phyloP scores from a whole-genome alignment of 768 basidiomycete genomes.

The Russula emetica region DNA sequence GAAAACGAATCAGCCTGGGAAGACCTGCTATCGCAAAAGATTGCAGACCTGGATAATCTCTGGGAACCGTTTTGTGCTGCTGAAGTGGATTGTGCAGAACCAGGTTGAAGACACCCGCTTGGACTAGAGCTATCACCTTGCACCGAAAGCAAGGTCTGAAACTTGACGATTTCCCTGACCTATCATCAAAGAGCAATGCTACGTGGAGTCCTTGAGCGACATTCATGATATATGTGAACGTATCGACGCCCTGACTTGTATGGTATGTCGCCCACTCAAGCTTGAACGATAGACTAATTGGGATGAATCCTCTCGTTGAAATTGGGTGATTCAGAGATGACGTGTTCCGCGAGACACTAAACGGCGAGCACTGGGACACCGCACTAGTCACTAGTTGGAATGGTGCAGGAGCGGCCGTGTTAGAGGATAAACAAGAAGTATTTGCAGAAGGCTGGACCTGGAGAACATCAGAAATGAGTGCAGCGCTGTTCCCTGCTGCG shows the following conservation, averaged over 20 bases:
- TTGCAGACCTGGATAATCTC: conserved; percentile 7
- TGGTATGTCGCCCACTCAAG: conserved; percentile 27
- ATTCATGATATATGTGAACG: conserved; percentile 43
- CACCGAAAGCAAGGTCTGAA: conserved; percentile 42
- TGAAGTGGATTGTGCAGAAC: background rate
- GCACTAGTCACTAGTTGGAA: conserved; percentile 36
- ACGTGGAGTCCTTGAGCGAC: conserved; percentile 38
- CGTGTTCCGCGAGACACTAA: conserved; percentile 44
- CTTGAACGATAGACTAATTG: conserved; percentile 30
- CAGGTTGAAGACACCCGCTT: conserved; percentile 30
- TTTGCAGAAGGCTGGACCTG: conserved; percentile 42
- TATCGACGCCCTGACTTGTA: conserved; percentile 33
- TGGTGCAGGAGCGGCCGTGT: conserved; percentile 14
- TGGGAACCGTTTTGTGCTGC: background rate
- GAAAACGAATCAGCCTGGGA: background rate
- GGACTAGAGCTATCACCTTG: conserved; percentile 30
- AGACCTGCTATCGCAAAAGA: background rate
- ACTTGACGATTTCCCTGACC: conserved; percentile 40
- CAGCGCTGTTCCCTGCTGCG: conserved; percentile 38
- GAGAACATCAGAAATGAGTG: conserved; percentile 47
- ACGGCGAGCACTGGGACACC: conserved; percentile 47
- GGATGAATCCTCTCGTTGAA: conserved; percentile 39
- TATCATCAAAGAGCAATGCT: conserved; percentile 45
- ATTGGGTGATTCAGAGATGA: conserved; percentile 37
- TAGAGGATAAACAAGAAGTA: conserved; percentile 40